Conservation (phyloP, 495 filamentous ascomycete species). For the Beverwykella pulmonaria region DNA sequence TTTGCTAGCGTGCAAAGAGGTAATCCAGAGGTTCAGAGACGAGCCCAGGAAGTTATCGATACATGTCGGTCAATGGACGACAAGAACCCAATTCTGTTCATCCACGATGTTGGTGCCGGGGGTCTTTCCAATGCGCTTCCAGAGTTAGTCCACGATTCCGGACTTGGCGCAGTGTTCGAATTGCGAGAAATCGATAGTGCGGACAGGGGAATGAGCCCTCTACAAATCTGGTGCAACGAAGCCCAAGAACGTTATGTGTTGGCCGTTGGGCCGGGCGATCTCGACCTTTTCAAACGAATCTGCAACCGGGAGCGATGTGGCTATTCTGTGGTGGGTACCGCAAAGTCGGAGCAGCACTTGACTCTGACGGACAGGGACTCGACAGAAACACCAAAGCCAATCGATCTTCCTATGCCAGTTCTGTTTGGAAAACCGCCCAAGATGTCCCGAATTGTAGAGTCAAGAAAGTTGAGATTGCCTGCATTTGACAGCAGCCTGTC, state of each 20-base stretch:
- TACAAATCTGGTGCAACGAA: constrained; percentile 97
- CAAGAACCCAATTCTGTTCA: constrained; percentile 87
- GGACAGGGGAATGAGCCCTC: constrained; percentile 86
- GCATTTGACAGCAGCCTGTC: constrained; percentile 71
- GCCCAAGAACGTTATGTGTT: constrained; percentile 95
- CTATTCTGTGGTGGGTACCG: constrained; percentile 88
- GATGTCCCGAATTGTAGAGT: constrained; percentile 76
- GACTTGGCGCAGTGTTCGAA: constrained; percentile 85
- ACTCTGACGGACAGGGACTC: constrained; percentile 83
- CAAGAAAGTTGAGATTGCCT: constrained; percentile 67
- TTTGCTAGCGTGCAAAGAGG: constrained; percentile 94
- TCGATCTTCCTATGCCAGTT: constrained; percentile 87
- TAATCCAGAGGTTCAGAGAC: constrained; percentile 92
- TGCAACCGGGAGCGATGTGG: constrained; percentile 86
- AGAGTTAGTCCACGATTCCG: constrained; percentile 89
- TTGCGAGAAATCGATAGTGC: constrained; percentile 88
- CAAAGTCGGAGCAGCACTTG: constrained; percentile 69
- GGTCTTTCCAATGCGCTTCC: constrained; percentile 92
- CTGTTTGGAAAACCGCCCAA: constrained; percentile 91
- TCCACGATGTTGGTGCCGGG: constrained; percentile 96
- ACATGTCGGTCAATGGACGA: constrained; percentile 81
- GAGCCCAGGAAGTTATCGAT: constrained; percentile 97
- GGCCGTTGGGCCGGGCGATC: constrained; percentile 72
- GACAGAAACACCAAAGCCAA: constrained; percentile 71
- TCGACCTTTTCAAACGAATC: constrained; percentile 83